Evolutionary conservation across 129 eudicot species (phyloP), one percentile per base, ranked within the genome.

Genomic region (Chrysanthemum makinoi): DNA sequence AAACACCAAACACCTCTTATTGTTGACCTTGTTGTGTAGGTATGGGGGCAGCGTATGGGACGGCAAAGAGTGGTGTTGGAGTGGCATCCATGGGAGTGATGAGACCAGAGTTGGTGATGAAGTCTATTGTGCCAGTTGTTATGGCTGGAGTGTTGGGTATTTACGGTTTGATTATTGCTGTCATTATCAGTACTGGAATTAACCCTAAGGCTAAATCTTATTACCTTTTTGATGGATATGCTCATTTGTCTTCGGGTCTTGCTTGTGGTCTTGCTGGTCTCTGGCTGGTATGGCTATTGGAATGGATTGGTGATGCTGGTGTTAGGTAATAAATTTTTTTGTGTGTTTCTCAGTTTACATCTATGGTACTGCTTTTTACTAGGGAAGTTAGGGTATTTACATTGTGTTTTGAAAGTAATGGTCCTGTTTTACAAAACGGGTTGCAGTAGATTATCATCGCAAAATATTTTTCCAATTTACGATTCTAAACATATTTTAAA

Each of bases 81-180:
- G 96, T 89, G 77, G 96, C 96, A 46, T 89, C 96, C 10, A 86
- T 89, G 96, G 96, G 96, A 68, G 93, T 89, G 79, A 89, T 86
- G 96, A 84, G 96, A 67, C 96, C 96, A 14, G 96, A 89, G 81
- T 63, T 89, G 63, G 96, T 89, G 65, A 89, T 89, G 96, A 89
- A 89, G 69, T 89, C 96, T 13, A 89, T 89, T 66, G 96, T 89
- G n/a, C 96, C 96, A 9, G 96, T 89, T 24, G 96, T 89, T 79
- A 89, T 89, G 96, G 96, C 96, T 43, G 96, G 96, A 56, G 96
- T 89, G 22, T 82, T 89, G 80, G 96, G 96, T 17, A 89, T 89
- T 75, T 89, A 89, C 39, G 96, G 96, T 8, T 66, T 89, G 83
- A 89, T 89, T 77, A 89, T 89, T 63, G 96, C 96, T 78, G 96